phyloP scores from a whole-genome alignment of 495 filamentous ascomycete species.

The Tuber calosporum region DNA sequence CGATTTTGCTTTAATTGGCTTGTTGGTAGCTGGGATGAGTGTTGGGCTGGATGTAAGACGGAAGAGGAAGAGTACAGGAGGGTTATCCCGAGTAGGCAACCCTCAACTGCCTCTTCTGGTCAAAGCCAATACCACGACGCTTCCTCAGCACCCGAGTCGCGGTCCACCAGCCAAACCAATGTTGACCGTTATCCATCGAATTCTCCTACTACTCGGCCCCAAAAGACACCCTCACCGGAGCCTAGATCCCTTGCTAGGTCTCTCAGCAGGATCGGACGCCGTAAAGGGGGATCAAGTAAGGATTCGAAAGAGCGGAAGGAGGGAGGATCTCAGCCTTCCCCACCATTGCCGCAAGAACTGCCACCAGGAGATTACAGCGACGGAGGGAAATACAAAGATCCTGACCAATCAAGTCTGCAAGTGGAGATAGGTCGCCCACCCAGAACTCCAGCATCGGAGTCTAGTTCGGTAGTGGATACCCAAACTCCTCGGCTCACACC shows the following conservation, averaged over 20 bases:
- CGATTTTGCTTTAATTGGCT: constrained; percentile 42
- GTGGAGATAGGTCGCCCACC: constrained; percentile 32
- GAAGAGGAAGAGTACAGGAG: constrained; percentile 40
- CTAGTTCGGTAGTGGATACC: constrained; percentile 5
- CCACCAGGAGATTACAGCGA: constrained; percentile 18
- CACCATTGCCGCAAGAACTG: constrained; percentile 21
- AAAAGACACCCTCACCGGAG: constrained; percentile 20
- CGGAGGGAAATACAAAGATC: constrained; percentile 24
- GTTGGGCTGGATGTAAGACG: constrained; percentile 39
- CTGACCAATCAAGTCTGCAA: constrained; percentile 27
- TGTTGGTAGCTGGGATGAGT: constrained; percentile 38
- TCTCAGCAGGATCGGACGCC: constrained; percentile 22
- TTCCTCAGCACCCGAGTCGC: constrained; percentile 19
- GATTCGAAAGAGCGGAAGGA: constrained; percentile 20
- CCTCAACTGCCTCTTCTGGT: constrained; percentile 27
- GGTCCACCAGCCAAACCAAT: constrained; percentile 25
- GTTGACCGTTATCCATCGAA: constrained; percentile 37
- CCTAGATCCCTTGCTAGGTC: constrained; percentile 22
- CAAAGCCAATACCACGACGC: constrained; percentile 18
- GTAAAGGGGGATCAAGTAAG: constrained; percentile 13
- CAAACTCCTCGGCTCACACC: not conserved
- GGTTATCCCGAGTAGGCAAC: constrained; percentile 23
- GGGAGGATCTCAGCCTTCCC: constrained; percentile 23
- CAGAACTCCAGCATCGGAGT: constrained; percentile 26
- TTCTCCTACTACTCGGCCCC: constrained; percentile 19